Evolutionary conservation across 208 protist species (phyloP).

Genomic region (Novymonas esmeraldas): DNA sequence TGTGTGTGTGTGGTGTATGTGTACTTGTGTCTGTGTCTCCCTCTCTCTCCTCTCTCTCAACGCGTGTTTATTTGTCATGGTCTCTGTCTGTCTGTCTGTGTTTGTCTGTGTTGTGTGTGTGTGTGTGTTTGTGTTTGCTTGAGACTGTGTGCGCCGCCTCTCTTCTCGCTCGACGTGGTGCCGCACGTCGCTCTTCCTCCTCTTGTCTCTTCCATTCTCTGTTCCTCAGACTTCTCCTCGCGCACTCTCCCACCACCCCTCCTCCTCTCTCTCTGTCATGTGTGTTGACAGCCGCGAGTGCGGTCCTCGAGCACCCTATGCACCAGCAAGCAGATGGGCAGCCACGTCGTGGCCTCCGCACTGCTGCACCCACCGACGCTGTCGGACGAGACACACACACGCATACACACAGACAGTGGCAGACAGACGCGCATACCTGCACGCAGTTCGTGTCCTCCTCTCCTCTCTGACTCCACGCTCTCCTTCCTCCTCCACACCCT

Average conservation of each 20-base stretch:
- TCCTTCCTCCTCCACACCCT: no score
- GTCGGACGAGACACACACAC: no score
- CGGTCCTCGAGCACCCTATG: no score
- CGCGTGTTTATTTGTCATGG: background rate
- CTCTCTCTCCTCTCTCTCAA: background rate
- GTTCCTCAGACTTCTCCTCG: background rate
- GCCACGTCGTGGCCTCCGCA: no score
- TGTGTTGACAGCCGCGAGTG: no score
- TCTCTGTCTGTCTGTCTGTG: background rate
- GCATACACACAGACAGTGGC: no score
- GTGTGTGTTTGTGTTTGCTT: background rate
- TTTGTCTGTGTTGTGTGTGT: background rate
- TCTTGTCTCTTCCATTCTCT: slow-evolving; percentile 11
- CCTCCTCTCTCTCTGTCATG: slow-evolving; percentile 4
- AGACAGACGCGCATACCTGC: background rate
- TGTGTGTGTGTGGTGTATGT: slow-evolving; percentile 5
- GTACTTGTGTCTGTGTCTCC: slow-evolving; percentile 4
- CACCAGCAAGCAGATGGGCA: no score
- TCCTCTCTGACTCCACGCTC: no score
- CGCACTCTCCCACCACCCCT: slow-evolving; percentile 1
- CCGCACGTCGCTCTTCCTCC: slow-evolving; percentile 2
- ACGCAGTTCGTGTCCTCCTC: no score
- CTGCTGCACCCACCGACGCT: no score
- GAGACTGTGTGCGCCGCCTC: background rate
- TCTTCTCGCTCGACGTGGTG: background rate